These are phyloP conservation scores for Leavenworthia alabamica DNA, from an alignment of 345 rosid species.

Conservation along the genomic window DNA sequence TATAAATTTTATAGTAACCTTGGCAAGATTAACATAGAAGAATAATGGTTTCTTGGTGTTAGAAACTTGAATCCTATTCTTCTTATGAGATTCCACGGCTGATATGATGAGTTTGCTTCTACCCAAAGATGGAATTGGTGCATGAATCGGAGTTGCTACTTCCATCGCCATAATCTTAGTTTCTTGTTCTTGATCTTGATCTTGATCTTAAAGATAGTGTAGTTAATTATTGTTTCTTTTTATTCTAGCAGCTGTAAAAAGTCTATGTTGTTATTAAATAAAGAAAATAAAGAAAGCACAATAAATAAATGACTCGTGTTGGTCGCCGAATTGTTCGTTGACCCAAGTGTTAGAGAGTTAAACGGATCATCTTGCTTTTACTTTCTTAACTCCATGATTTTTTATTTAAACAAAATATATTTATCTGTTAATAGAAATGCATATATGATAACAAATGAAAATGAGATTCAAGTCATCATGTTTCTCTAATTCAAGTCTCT, in stretches of 20 bases:
- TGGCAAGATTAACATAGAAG: too few relatives aligned
- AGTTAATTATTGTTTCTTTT: background rate
- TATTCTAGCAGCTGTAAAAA: background rate
- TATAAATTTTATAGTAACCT: too few relatives aligned
- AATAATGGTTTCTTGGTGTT: conserved; percentile 52
- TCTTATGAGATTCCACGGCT: conserved; percentile 23
- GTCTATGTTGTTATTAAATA: background rate
- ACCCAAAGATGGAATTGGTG: background rate
- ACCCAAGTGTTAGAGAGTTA: background rate
- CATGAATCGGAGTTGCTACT: conserved; percentile 16
- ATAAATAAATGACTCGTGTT: background rate
- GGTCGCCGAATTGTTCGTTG: background rate
- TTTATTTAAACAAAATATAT: too few relatives aligned
- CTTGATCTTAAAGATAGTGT: too few relatives aligned
- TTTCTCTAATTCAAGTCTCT: too few relatives aligned
- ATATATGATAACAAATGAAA: too few relatives aligned
- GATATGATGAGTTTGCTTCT: background rate
- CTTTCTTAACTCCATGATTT: too few relatives aligned
- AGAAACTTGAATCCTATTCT: conserved; percentile 50
- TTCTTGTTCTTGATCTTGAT: background rate
- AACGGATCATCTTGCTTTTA: background rate
- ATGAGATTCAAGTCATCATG: too few relatives aligned
- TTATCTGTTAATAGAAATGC: too few relatives aligned
- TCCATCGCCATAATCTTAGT: conserved; percentile 2
- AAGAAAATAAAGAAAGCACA: too few relatives aligned